Conservation (phyloP, 2,329 filamentous ascomycete genomes). For the Colletotrichum sp. region DNA sequence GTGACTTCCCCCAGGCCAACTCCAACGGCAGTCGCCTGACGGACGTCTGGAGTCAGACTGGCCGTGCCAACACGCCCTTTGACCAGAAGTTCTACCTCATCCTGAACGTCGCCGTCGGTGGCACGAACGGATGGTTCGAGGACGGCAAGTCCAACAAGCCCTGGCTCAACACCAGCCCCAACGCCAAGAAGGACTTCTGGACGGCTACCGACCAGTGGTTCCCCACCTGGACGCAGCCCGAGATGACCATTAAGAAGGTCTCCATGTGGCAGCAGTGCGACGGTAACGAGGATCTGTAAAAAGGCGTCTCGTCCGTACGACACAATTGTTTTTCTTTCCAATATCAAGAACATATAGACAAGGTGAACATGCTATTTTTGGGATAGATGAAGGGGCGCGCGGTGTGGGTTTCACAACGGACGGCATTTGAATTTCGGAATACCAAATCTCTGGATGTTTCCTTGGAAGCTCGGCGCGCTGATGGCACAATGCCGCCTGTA, state of each 20-base stretch:
- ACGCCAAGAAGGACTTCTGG: slow-evolving; percentile 81
- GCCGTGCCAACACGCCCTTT: slow-evolving; percentile 70
- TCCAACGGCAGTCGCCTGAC: slow-evolving; percentile 69
- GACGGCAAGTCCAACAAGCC: slow-evolving; percentile 76
- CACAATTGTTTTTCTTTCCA: neutral
- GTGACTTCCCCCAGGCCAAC: slow-evolving; percentile 68
- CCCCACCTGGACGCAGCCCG: slow-evolving; percentile 73
- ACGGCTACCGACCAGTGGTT: slow-evolving; percentile 67
- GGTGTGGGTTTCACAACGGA: slow-evolving; percentile 5
- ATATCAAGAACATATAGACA: slow-evolving; percentile 11
- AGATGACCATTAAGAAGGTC: slow-evolving; percentile 73
- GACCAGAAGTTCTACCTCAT: slow-evolving; percentile 80
- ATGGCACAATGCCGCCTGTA: neutral
- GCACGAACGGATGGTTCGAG: slow-evolving; percentile 84
- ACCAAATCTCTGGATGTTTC: neutral
- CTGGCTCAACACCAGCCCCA: slow-evolving; percentile 73
- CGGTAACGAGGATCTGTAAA: slow-evolving; percentile 57
- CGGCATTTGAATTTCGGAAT: slow-evolving; percentile 11
- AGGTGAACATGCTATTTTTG: neutral
- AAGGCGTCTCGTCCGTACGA: neutral
- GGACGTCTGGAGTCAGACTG: slow-evolving; percentile 69
- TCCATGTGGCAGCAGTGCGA: slow-evolving; percentile 75
- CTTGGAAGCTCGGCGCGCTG: neutral
- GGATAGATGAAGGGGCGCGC: slow-evolving; percentile 16
- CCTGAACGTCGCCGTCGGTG: slow-evolving; percentile 76